These are phyloP conservation scores for Pestalotiopsis sp. DNA, from an alignment of 2,329 filamentous ascomycete species.

Conservation along the genomic window DNA sequence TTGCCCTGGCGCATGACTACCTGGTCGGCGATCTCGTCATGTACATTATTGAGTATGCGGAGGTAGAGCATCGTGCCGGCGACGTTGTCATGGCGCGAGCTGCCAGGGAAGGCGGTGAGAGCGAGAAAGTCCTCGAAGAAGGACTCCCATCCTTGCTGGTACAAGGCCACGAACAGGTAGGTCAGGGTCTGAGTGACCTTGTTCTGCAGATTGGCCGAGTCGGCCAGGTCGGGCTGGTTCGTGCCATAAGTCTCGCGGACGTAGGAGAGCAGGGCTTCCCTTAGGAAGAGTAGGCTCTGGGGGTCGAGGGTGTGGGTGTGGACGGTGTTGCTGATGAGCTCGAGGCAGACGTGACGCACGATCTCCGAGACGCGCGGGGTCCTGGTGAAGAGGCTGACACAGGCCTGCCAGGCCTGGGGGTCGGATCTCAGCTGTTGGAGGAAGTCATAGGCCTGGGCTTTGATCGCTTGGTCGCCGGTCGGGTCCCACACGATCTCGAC, in stretches of 20 bases:
- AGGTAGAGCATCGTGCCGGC: conserved; percentile 84
- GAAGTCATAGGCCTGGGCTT: conserved; percentile 82
- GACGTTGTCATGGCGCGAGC: conserved; percentile 67
- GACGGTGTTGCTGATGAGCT: conserved; percentile 91
- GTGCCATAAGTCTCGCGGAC: conserved; percentile 74
- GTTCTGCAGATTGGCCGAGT: conserved; percentile 84
- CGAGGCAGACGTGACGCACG: conserved; percentile 85
- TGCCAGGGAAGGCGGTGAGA: conserved; percentile 68
- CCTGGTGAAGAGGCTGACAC: conserved; percentile 82
- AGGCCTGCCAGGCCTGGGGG: conserved; percentile 87
- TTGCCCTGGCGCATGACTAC: conserved; percentile 76
- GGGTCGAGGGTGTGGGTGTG: conserved; percentile 77
- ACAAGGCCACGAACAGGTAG: conserved; percentile 87
- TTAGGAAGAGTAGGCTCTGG: conserved; percentile 74
- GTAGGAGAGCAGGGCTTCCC: conserved; percentile 81
- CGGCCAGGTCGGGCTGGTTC: conserved; percentile 59
- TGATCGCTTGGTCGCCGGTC: conserved; percentile 72
- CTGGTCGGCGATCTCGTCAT: conserved; percentile 96
- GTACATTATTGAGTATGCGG: conserved; percentile 83
- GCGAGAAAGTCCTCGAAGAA: conserved; percentile 91
- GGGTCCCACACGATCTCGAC: conserved; percentile 93
- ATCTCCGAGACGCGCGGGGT: conserved; percentile 78
- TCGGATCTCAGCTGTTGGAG: conserved; percentile 78
- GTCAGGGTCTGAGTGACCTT: conserved; percentile 97
- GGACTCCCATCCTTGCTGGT: conserved; percentile 81